phyloP scores from a whole-genome alignment of 2,329 filamentous ascomycete species.

The Venturia pyrina region DNA sequence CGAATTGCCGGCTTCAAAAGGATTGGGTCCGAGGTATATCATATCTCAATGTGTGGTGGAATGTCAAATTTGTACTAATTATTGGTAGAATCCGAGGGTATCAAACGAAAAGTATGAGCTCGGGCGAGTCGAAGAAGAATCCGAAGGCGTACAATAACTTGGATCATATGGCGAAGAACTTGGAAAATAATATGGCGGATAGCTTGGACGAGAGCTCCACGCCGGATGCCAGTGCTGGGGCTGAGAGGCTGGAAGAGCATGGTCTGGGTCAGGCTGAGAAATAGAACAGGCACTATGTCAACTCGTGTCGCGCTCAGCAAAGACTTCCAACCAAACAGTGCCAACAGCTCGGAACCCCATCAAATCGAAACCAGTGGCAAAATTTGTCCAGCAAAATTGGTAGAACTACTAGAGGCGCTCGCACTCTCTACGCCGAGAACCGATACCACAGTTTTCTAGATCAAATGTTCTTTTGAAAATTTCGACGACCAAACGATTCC shows the following conservation, averaged over 20 bases:
- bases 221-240: neutral
- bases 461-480: too few relatives aligned
- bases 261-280: constrained; percentile 1
- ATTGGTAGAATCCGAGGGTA: constrained; percentile 10
- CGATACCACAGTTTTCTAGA: too few relatives aligned
- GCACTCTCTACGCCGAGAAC: too few relatives aligned
- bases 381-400: too few relatives aligned
- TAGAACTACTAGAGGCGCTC: too few relatives aligned
- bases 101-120: constrained; percentile 8
- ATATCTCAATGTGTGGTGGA: too few relatives aligned
- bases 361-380: too few relatives aligned
- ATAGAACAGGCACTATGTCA: too few relatives aligned
- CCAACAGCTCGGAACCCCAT: too few relatives aligned
- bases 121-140: constrained; percentile 13
- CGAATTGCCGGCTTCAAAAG: constrained; percentile 62
- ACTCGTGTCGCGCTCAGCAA: too few relatives aligned
- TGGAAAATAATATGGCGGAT: constrained; percentile 10
- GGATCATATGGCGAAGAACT: constrained; percentile 8
- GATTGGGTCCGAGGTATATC: constrained; percentile 56
- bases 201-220: neutral
- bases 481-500: too few relatives aligned
- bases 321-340: too few relatives aligned
- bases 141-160: constrained; percentile 11
- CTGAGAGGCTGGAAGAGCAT: constrained; percentile 6
- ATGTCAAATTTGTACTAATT: neutral